Base-by-base conservation (phyloP, 2,329 filamentous ascomycete species). In the Aulographum hederae region DNA sequence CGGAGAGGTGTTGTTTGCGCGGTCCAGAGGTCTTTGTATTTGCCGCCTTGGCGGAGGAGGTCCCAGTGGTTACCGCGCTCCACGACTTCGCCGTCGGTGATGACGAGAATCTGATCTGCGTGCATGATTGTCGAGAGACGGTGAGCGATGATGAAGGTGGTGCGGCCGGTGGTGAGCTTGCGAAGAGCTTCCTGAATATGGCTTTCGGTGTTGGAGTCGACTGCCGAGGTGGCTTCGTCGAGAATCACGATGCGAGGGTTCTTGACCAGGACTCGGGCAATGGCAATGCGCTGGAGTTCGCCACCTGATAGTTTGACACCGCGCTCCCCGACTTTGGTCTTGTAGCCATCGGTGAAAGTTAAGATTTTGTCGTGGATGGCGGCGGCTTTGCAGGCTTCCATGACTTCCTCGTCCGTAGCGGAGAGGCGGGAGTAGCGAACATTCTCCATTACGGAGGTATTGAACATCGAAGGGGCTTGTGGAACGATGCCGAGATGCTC, bases 191-290 rank as follows among this genome's bases (percentile, higher is more conserved):
- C 57, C 41, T 77, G 73, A 28, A 77, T 77, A 40, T 70, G 67
- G 34, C 70, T 67, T 47, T 78, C 73, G 2, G 71, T 77, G 0
- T 62, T 64, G 18, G 78, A 74, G 40, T 86, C 76, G 68, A 93
- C 84, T 32, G 82, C 80, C 28, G 78, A 81, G 34, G 86, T 91
- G 0, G 84, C 76, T 56, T 93, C 84, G 45, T 93, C 84, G 1
- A 92, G 65, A 13, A 93, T 74, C 3, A 92, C 67, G 27, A 93
- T 66, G 43, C 89, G 80, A 0, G 80, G 77, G 37, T 69, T 69
- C 53, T 86, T 85, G 48, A 91, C 69, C 30, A 86, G 61, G 6
- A 82, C 77, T 2, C 84, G 70, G 5, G 73, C 73, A 45, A 77
- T 77, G 4, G 73, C 72, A 18, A 77, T 63, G 29, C 73, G 65